Evolutionary conservation across 148 eudicot species (phyloP).

Genomic region (Mesembryanthemum crystallinum): DNA sequence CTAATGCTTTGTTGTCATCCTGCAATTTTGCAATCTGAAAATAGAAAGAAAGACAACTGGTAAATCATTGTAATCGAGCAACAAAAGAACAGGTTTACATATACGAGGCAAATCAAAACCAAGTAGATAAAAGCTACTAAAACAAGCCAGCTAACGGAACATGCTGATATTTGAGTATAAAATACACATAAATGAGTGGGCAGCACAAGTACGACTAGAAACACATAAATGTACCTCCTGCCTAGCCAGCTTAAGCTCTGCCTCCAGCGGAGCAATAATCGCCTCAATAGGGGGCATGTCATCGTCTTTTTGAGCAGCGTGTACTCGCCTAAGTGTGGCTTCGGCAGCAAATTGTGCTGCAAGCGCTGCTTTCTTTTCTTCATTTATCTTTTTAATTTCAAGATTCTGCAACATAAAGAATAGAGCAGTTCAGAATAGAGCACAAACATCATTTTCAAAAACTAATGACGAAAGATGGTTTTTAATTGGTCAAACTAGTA

Average conservation of each 20-base stretch:
- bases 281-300: constrained; percentile 98
- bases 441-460: constrained; percentile 5
- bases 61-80: constrained; percentile 3
- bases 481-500: not conserved
- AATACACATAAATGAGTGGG: not conserved
- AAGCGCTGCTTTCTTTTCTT: constrained; percentile 82
- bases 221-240: constrained; percentile 50
- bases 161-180: not conserved
- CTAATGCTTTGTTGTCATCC: constrained; percentile 92
- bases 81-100: not conserved
- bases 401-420: constrained; percentile 57
- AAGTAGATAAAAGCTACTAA: not conserved
- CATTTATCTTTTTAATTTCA: constrained; percentile 77
- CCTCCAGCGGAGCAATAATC: constrained; percentile 90
- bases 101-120: not conserved
- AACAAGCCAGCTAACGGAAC: not conserved
- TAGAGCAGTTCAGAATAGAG: constrained; percentile 11
- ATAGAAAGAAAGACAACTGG: constrained; percentile 16
- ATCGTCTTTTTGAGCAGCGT: constrained; percentile 93
- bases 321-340: constrained; percentile 97
- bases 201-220: constrained; percentile 5
- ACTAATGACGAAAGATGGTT: not conserved
- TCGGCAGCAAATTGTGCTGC: constrained; percentile 99
- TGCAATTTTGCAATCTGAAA: constrained; percentile 72
- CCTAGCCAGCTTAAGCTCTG: constrained; percentile 80